A percentile compares a stretch with the other conserved stretches of the same genome.
Conservation (phyloP, 768 basidiomycete species). For the Butyriboletus loyo region DNA sequence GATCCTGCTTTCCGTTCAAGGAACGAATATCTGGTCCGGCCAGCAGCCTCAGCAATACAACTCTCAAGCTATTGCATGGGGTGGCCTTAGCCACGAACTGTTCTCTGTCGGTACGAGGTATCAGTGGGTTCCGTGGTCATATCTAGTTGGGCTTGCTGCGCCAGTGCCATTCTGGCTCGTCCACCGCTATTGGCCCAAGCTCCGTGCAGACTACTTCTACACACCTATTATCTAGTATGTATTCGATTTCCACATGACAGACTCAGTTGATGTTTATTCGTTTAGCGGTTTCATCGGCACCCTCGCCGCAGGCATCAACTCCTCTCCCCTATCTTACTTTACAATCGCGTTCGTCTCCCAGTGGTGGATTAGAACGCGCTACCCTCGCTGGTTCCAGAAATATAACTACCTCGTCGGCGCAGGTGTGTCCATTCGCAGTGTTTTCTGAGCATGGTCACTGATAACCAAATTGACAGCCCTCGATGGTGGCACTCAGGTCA, state of each 20-base stretch:
- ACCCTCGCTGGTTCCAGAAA: constrained; percentile 36
- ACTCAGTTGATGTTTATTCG: background rate
- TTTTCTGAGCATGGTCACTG: no score
- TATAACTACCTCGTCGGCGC: constrained; percentile 43
- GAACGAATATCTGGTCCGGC: constrained; percentile 40
- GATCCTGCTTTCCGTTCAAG: constrained; percentile 51
- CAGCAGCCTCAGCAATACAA: constrained; percentile 31
- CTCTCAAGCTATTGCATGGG: constrained; percentile 38
- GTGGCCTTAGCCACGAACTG: constrained; percentile 35
- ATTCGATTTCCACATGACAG: background rate
- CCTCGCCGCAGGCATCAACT: constrained; percentile 30
- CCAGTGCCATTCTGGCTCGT: constrained; percentile 43
- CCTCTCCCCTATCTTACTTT: constrained; percentile 17
- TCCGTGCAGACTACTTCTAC: constrained; percentile 26
- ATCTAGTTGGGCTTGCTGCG: constrained; percentile 30
- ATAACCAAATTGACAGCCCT: constrained; percentile 23
- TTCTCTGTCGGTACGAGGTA: constrained; percentile 32
- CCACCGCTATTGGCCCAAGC: constrained; percentile 35
- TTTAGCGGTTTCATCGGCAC: constrained; percentile 18
- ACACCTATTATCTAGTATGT: constrained; percentile 29
- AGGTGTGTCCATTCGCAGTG: constrained; percentile 24
- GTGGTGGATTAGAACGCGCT: constrained; percentile 37
- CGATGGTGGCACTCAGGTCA: constrained; percentile 44
- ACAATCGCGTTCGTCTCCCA: constrained; percentile 33
- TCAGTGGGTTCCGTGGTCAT: constrained; percentile 41